These are phyloP conservation scores for Aurantiochytrium sp. DNA, from an alignment of 108 stramenopile species.

Conservation along the genomic window DNA sequence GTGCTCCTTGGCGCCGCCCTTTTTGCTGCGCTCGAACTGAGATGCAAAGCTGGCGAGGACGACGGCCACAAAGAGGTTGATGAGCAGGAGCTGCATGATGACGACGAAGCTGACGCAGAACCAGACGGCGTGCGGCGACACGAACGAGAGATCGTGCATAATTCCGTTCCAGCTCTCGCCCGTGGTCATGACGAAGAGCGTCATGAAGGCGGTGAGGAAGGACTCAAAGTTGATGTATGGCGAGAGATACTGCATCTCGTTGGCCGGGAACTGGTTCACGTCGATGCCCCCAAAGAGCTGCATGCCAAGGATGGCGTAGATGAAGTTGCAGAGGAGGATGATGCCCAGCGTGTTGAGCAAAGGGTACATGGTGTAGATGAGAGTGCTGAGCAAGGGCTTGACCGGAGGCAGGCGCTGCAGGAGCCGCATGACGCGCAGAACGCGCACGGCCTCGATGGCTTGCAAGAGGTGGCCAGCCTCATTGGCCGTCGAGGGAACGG, in stretches of 20 bases:
- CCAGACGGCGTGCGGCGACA: background rate
- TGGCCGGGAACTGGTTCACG: background rate
- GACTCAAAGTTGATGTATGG: slow-evolving; percentile 33
- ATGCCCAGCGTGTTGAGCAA: slow-evolving; percentile 38
- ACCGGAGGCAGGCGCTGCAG: slow-evolving; percentile 5
- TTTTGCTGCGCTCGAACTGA: background rate
- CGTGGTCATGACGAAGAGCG: slow-evolving; percentile 38
- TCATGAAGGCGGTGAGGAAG: slow-evolving; percentile 31
- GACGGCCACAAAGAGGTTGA: slow-evolving; percentile 40
- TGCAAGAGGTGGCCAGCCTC: background rate
- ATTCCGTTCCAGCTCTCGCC: slow-evolving; percentile 49
- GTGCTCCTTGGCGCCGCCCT: background rate
- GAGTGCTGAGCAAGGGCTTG: background rate
- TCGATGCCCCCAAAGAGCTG: slow-evolving; percentile 36
- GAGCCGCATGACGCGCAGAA: slow-evolving; percentile 31
- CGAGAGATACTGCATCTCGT: slow-evolving; percentile 3
- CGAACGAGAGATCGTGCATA: slow-evolving; percentile 38
- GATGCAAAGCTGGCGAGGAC: slow-evolving; percentile 29
- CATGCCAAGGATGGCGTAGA: slow-evolving; percentile 44
- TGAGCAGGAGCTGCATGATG: slow-evolving; percentile 5
- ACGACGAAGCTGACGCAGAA: slow-evolving; percentile 28
- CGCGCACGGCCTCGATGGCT: slow-evolving; percentile 18
- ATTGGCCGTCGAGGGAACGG: background rate
- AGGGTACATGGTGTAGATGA: slow-evolving; percentile 33
- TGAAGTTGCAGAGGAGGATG: slow-evolving; percentile 38